Base-by-base conservation (phyloP, 331 rosid species). In the Ulmus americana region DNA sequence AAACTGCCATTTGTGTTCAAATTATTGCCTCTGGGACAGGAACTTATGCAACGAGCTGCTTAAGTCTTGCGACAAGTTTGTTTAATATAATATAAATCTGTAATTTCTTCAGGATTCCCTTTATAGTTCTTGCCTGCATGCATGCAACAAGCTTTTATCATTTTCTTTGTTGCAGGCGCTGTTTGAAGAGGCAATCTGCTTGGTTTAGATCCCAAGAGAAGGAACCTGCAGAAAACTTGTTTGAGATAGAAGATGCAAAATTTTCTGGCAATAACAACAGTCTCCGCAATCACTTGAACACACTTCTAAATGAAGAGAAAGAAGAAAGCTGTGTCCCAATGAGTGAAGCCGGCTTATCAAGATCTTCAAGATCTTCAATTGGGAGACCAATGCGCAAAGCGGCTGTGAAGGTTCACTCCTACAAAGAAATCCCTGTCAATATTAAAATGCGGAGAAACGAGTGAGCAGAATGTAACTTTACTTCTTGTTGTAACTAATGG, bases 351-450 rank as follows among this genome's bases (percentile, higher is more conserved):
- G 67, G 47, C 7, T 28, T 28, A 15, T 3, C 16, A 50, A 79
- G 88, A 61, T 61, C 68, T 72, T 3, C 16, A 50, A 79, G 88
- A 61, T 61, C 68, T 72, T 86, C 95, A 40, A 64, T 89, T 7
- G 95, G 95, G 77, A 89, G 88, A 67, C 91, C 97, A 3, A 10
- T 64, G 66, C 70, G 84, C 55, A 83, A 70, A 61, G 95, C 95
- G 52, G 84, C 53, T 14, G 84, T 45, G 76, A 87, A 82, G 81
- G 81, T 83, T 61, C 88, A 85, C 22, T 80, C 96, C 54, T 82
- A 80, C 84, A 89, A 82, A 68, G 89, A 85, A 70, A 48, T 45
- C 65, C 84, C 89, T 64, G 46, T 80, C 5, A 74, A 77, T 7
- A 61, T 63, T 65, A 92, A 92, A 80, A 43, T 88, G 81, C 71